Evolutionary conservation across 768 basidiomycete genomes (phyloP).

Genomic region (Leccinum ochraceum): DNA sequence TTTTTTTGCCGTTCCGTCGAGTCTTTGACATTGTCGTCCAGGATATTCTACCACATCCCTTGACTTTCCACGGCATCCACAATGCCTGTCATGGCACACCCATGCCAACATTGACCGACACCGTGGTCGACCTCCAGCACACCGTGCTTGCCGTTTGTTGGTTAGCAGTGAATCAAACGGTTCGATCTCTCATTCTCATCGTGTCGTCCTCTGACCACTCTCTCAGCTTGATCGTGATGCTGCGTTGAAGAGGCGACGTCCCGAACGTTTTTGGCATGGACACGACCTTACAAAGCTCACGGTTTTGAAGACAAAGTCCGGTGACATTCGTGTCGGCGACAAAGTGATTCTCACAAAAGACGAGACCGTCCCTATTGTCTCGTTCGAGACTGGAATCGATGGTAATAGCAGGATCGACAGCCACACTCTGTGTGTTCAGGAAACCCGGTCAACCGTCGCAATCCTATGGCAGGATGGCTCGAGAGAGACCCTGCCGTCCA

Average conservation of each 20-base stretch:
- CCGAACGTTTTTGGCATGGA: conserved; percentile 75
- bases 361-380: conserved; percentile 50
- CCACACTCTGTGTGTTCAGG: conserved; percentile 60
- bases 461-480: conserved; percentile 90
- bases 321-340: conserved; percentile 74
- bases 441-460: conserved; percentile 67
- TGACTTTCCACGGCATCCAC: conserved; percentile 47
- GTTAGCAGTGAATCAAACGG: conserved; percentile 87
- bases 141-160: conserved; percentile 81
- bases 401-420: conserved; percentile 49
- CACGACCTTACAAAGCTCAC: conserved; percentile 63
- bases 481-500: conserved; percentile 58
- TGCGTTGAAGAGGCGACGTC: conserved; percentile 61
- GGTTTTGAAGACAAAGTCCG: conserved; percentile 58
- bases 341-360: conserved; percentile 61
- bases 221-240: conserved; percentile 58
- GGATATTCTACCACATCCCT: conserved; percentile 67
- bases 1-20: not conserved
- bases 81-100: conserved; percentile 46
- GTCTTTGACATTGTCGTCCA: conserved; percentile 28
- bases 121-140: conserved; percentile 71
- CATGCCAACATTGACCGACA: conserved; percentile 50
- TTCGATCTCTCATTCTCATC: conserved; percentile 34
- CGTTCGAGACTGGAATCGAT: conserved; percentile 57
- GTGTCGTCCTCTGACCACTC: conserved; percentile 4